Evolutionary conservation across 2,329 filamentous ascomycete species (phyloP), one percentile per base, ranked within the genome.

Genomic region (Magnaporthiopsis incrustans): DNA sequence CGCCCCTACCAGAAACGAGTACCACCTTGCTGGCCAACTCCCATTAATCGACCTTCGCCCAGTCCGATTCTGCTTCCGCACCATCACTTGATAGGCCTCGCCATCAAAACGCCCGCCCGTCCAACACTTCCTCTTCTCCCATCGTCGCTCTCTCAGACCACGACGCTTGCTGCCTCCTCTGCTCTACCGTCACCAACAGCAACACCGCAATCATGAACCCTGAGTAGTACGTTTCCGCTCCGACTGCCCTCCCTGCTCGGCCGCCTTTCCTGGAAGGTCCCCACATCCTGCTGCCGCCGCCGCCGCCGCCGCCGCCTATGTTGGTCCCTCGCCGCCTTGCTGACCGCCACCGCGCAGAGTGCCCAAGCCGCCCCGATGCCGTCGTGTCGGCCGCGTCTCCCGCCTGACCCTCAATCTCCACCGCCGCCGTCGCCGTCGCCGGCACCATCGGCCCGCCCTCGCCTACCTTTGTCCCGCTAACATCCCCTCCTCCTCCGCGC

Each of bases 141-240:
- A 64, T n/a, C 57, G 44, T 27, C 59, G 50, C 35, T 50, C 61
- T 67, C 66, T 67, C 67, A 65, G 50, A 18, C 57, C 18, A 18
- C 57, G 44, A 53, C 44, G 44, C 44, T n/a, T 53, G 44, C 44
- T 53, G 22, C 44, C 44, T n/a, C 15, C 18, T 30, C 27, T 53
- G 10, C 44, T 22, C 44, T n/a, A 53, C 11, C 44, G 22, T 53
- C 44, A 6, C 18, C 44, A 5, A 53, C 27, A 26, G 27, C 57
- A 58, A 25, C 10, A 26, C 68, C 66, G 74, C 75, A 83, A 91
- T 73, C 76, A 95, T 95, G 91, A 95, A 95, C 85, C 91, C 91
- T 77, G 91, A 95, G 91, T 95, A 85, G 91, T 95, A 88, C 67
- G 70, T 68, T 64, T 68, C 11, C 57, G 14, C 44, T 56, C 14